Conservation (phyloP, 2,329 filamentous ascomycete species). For the Fonsecaea monophora region DNA sequence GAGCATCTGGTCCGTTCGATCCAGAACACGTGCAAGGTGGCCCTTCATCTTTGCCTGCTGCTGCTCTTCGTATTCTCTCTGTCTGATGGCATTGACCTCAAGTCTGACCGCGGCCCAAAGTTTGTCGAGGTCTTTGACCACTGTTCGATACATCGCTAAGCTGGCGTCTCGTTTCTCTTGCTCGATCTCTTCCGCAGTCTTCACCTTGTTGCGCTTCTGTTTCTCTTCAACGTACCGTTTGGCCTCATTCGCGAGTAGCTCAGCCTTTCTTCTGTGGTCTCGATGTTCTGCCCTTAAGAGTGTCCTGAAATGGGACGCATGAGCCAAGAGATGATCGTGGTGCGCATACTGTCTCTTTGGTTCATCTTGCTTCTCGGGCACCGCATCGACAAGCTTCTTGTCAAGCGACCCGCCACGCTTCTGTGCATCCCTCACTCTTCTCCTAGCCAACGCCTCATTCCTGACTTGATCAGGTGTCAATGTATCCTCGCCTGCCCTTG, state of each 20-base stretch:
- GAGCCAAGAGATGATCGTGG: slow-evolving; percentile 80
- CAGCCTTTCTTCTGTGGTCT: slow-evolving; percentile 57
- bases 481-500: slow-evolving; percentile 52
- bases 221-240: slow-evolving; percentile 69
- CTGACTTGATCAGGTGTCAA: slow-evolving; percentile 66
- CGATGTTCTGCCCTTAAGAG: slow-evolving; percentile 79
- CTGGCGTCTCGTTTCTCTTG: slow-evolving; percentile 74
- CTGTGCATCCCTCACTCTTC: slow-evolving; percentile 74
- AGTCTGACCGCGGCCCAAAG: slow-evolving; percentile 66
- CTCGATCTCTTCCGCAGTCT: slow-evolving; percentile 72
- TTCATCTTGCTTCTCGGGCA: slow-evolving; percentile 75
- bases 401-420: slow-evolving; percentile 77
- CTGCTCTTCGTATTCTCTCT: slow-evolving; percentile 66
- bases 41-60: slow-evolving; percentile 60
- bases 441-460: slow-evolving; percentile 72
- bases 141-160: slow-evolving; percentile 72
- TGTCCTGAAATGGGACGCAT: slow-evolving; percentile 79
- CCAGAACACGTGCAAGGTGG: slow-evolving; percentile 59
- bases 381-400: slow-evolving; percentile 47
- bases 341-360: slow-evolving; percentile 83
- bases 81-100: slow-evolving; percentile 63
- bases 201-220: slow-evolving; percentile 52
- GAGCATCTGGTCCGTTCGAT: slow-evolving; percentile 65
- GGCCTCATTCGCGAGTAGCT: slow-evolving; percentile 39
- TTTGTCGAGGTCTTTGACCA: slow-evolving; percentile 69